Evolutionary conservation across 768 basidiomycete genomes (phyloP).

Genomic region (Trametes sanguinea): DNA sequence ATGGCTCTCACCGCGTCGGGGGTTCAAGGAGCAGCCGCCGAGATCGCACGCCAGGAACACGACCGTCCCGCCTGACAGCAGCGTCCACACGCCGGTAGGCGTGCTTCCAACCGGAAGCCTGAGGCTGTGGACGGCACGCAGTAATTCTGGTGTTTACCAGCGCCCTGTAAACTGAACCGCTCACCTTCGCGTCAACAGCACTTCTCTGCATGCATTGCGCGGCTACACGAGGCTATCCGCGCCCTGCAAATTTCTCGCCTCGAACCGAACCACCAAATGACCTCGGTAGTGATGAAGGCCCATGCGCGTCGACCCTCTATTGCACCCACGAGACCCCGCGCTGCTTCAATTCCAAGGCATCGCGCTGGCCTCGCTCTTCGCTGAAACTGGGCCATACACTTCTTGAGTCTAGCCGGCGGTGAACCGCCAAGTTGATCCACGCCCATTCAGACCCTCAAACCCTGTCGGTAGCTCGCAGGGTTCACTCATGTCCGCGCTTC

Average conservation of each 20-base stretch:
- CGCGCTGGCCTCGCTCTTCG: neutral
- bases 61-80: neutral
- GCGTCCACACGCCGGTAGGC: neutral
- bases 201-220: neutral
- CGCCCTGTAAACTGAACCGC: too few species aligned
- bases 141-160: too few species aligned
- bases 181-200: neutral
- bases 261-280: neutral
- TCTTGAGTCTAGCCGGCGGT: conserved; percentile 8
- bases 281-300: neutral
- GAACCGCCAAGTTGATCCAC: neutral
- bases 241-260: neutral
- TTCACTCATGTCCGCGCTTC: conserved; percentile 13
- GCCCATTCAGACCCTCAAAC: conserved; percentile 8
- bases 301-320: neutral
- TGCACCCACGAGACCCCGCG: neutral
- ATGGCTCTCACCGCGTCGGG: neutral
- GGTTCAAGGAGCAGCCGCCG: neutral
- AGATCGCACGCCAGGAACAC: neutral
- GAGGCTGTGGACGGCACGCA: neutral
- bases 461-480: conserved; percentile 1
- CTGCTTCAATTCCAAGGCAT: conserved; percentile 3
- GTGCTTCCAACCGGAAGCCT: neutral
- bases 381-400: conserved; percentile 2
- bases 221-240: conserved; percentile 1